These are phyloP conservation scores for Dalechampia spathulata DNA, from an alignment of 441 rosid species.

Conservation along the genomic window DNA sequence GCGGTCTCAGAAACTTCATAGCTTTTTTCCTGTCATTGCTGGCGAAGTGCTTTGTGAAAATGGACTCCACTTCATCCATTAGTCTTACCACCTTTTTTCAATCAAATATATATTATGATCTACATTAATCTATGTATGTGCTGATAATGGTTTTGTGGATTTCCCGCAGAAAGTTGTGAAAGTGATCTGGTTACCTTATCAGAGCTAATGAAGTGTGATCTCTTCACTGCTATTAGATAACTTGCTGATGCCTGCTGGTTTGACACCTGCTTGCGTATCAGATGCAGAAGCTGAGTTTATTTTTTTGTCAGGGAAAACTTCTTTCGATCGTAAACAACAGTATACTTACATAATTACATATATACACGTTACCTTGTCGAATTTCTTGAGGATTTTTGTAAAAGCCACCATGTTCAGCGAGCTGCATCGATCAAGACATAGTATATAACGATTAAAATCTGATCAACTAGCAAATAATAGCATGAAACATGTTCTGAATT, in stretches of 20 bases:
- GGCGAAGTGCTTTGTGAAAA: slow-evolving; percentile 90
- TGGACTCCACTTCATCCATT: slow-evolving; percentile 99
- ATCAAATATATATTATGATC: slow-evolving; percentile 15
- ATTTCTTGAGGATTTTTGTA: slow-evolving; percentile 89
- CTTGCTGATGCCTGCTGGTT: slow-evolving; percentile 72
- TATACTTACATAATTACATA: too few relatives aligned
- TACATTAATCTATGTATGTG: background rate
- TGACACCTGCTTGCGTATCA: slow-evolving; percentile 40
- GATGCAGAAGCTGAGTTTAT: background rate
- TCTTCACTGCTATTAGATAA: slow-evolving; percentile 78
- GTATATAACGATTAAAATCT: slow-evolving; percentile 11
- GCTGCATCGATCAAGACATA: slow-evolving; percentile 42
- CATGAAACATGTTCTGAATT: too few relatives aligned
- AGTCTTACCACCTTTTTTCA: slow-evolving; percentile 70
- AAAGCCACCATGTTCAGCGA: slow-evolving; percentile 89
- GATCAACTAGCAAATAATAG: background rate
- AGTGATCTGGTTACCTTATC: slow-evolving; percentile 69
- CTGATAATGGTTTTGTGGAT: too few relatives aligned
- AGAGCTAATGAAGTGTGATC: slow-evolving; percentile 83
- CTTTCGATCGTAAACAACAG: too few relatives aligned
- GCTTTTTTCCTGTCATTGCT: slow-evolving; percentile 94
- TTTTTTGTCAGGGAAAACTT: too few relatives aligned
- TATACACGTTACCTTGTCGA: slow-evolving; percentile 99
- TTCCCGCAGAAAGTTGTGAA: too few relatives aligned
- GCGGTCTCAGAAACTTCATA: slow-evolving; percentile 94